Percentiles rank a stretch among this genome's conserved stretches.
phyloP scores from a whole-genome alignment of 768 basidiomycete genomes.

The Lactarius vividus region DNA sequence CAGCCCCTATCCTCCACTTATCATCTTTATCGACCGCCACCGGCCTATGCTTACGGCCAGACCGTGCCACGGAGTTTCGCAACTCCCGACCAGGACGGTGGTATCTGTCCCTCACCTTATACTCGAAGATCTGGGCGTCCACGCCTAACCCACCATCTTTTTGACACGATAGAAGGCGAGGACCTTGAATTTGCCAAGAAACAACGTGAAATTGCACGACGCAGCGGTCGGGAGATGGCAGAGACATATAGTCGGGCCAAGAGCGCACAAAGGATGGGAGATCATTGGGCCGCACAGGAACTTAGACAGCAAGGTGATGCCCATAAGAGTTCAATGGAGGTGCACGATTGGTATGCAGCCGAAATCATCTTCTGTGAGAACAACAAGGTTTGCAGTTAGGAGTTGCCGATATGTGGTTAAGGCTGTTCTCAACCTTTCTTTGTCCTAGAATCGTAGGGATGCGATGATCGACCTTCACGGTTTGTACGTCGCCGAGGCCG shows the following conservation, averaged over 20 bases:
- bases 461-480: conserved; percentile 15
- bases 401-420: neutral
- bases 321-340: neutral
- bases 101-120: neutral
- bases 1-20: neutral
- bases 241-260: conserved; percentile 1
- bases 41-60: neutral
- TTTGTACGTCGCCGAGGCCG: conserved; percentile 10
- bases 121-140: neutral
- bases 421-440: neutral
- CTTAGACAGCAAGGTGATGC: neutral
- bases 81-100: neutral
- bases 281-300: neutral
- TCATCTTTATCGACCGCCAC: too few species aligned
- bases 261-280: neutral
- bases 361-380: conserved; percentile 7
- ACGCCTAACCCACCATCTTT: neutral
- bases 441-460: neutral
- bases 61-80: neutral
- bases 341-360: conserved; percentile 1
- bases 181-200: neutral
- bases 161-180: neutral
- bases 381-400: conserved; percentile 14
- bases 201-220: conserved; percentile 7
- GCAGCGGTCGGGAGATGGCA: neutral